Evolutionary conservation across 192 early-diverging fungal genomes (phyloP), one percentile per base, ranked within the genome.

Genomic region (Physocladia obscura): DNA sequence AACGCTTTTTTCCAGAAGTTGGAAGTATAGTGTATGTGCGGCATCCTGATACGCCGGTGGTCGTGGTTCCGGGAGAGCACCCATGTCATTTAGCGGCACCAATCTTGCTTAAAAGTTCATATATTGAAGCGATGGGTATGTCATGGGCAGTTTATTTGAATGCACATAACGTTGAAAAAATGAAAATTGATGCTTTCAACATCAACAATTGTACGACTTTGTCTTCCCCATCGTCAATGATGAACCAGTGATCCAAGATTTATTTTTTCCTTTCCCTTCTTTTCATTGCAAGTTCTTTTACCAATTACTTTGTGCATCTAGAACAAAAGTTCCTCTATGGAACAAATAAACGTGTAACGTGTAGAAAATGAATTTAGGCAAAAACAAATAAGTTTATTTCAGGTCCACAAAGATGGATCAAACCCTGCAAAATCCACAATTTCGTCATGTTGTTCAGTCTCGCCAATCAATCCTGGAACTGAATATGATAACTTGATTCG

Each of bases 341-440:
- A 47, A n/a, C 8, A 47, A 47, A n/a, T 13, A n/a, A n/a, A n/a
- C n/a, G n/a, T n/a, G n/a, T n/a, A n/a, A n/a, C n/a, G n/a, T n/a
- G n/a, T n/a, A n/a, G n/a, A n/a, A 54, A 24, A 19, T 6, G 51
- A 21, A 54, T 8, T 6, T 19, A 54, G 8, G 8, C 8, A 54
- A 58, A 58, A 58, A 13, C 13, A 26, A 70, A 63, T 62, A 54
- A 58, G 30, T 60, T 0, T 50, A 60, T 15, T 57, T 80, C 67
- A 83, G 2, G 79, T 22, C 79, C 78, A 84, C 40, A 84, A 62
- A 6, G 64, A 65, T 35, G 73, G 13, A 39, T 84, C 80, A 58
- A 84, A 82, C 8, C 48, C 26, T 4, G 76, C 61, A 73, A 84
- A 81, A 26, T 84, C 83, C 22, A 82, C 80, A 47, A 84, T 72